Evolutionary conservation across 1,139 yeast genomes (phyloP).

Genomic region (Hyphopichia wangnamkhiaoensis): DNA sequence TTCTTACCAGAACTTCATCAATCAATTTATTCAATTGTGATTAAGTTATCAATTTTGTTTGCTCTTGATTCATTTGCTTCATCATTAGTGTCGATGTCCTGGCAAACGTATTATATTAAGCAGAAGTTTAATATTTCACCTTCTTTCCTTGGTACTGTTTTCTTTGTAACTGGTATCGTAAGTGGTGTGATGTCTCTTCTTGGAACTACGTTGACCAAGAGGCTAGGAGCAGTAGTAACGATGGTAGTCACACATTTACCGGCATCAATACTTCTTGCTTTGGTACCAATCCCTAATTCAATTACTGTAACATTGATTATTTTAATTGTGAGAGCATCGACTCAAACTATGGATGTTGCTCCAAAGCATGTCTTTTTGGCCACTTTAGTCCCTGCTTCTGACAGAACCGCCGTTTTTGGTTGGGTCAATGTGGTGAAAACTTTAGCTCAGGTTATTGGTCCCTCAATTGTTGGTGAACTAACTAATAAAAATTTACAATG

Average conservation of each 20-base stretch:
- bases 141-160: conserved; percentile 37
- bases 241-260: conserved; percentile 49
- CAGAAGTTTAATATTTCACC: conserved; percentile 35
- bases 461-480: conserved; percentile 37
- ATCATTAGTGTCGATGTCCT: conserved; percentile 43
- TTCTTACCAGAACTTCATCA: conserved; percentile 23
- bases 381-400: conserved; percentile 34
- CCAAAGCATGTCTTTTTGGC: conserved; percentile 47
- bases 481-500: conserved; percentile 35
- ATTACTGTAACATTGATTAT: conserved; percentile 30
- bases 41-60: conserved; percentile 37
- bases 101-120: conserved; percentile 45
- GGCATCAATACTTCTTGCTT: conserved; percentile 38
- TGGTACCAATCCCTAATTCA: conserved; percentile 38
- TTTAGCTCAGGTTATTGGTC: conserved; percentile 40
- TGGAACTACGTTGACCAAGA: conserved; percentile 44
- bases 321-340: conserved; percentile 33
- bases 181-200: conserved; percentile 43
- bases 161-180: conserved; percentile 39
- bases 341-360: conserved; percentile 48
- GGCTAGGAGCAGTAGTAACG: conserved; percentile 45
- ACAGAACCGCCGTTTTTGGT: conserved; percentile 41
- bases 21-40: conserved; percentile 21
- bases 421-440: conserved; percentile 46
- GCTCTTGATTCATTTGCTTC: conserved; percentile 48